These are phyloP conservation scores for Rhizoclosmatium globosum DNA, from an alignment of 192 early-diverging fungal genomes.

Conservation along the genomic window DNA sequence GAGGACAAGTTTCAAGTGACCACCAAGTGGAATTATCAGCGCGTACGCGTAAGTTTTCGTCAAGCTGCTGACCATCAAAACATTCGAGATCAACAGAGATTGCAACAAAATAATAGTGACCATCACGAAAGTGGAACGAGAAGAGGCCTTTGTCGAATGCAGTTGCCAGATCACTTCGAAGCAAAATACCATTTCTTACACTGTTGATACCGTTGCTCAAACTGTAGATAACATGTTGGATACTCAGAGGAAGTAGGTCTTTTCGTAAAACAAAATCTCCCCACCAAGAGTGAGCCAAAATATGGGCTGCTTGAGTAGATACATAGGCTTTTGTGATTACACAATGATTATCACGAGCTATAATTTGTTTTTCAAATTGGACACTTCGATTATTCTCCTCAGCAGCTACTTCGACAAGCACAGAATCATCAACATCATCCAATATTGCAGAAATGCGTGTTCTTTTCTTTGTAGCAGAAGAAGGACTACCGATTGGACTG, in stretches of 20 bases:
- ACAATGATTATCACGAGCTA: constrained; percentile 3
- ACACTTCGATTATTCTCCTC: neutral
- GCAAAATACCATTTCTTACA: constrained; percentile 1
- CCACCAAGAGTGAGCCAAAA: constrained; percentile 6
- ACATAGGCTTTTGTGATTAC: constrained; percentile 2
- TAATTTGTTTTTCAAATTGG: neutral
- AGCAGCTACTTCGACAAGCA: neutral
- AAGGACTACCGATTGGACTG: too few relatives aligned
- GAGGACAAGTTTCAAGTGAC: too few relatives aligned
- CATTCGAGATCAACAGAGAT: too few relatives aligned
- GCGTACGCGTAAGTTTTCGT: too few relatives aligned
- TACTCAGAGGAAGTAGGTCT: neutral
- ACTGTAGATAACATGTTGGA: neutral
- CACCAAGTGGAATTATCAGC: too few relatives aligned
- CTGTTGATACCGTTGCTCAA: constrained; percentile 3
- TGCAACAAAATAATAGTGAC: too few relatives aligned
- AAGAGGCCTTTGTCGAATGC: neutral
- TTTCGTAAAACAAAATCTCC: neutral
- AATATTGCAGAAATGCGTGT: neutral
- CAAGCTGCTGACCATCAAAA: too few relatives aligned
- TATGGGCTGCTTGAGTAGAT: constrained; percentile 3
- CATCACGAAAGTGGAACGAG: too few relatives aligned
- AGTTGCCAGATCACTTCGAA: constrained; percentile 2
- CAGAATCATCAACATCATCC: neutral
- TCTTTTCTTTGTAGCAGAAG: neutral